Evolutionary conservation across 805 yeast species (phyloP), one percentile per base, ranked within the genome.

Genomic region (Ogataea dorogensis): DNA sequence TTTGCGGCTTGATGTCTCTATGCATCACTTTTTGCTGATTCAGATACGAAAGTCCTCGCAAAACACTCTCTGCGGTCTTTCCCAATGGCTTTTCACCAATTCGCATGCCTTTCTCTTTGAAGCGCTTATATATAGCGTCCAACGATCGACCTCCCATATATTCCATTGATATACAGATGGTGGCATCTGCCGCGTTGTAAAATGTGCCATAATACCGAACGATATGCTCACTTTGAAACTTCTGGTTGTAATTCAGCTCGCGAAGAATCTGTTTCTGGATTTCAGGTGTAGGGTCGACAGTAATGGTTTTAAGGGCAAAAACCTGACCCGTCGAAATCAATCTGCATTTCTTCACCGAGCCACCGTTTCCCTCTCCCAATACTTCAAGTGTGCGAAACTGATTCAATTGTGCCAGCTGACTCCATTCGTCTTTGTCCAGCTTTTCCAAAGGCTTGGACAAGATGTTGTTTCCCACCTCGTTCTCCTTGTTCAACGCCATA

Each of bases 161-260:
- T 61, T 93, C 98, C 98, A 93, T 93, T 31, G 96, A 87, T 18
- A 93, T 93, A 49, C 86, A 88, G 25, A 93, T 88, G 53, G 88
- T 77, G 18, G 88, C 84, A 43, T 74, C 78, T 39, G 74, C 73
- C 51, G 81, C 86, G 50, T 84, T 80, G 46, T 86, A 68, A 54
- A 86, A 93, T 45, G 96, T 88, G 6, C 98, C 98, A 58, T 86
- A 91, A 59, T 93, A 93, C 58, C 79, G 75, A 17, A 91, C 98
- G 43, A 93, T 93, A 55, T 78, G 82, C 3, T 87, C 86, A 24
- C 91, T 82, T 50, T 77, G 70, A 57, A 95, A 91, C 24, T 81
- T 71, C 47, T 86, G 73, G 59, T 91, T 91, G 61, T 86, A 89
- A 56, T 87, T 94, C 39, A 93, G 66, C 57, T 91, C 98, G 34